These are phyloP conservation scores for Glycine soja DNA, from an alignment of 306 rosid species.

Conservation along the genomic window DNA sequence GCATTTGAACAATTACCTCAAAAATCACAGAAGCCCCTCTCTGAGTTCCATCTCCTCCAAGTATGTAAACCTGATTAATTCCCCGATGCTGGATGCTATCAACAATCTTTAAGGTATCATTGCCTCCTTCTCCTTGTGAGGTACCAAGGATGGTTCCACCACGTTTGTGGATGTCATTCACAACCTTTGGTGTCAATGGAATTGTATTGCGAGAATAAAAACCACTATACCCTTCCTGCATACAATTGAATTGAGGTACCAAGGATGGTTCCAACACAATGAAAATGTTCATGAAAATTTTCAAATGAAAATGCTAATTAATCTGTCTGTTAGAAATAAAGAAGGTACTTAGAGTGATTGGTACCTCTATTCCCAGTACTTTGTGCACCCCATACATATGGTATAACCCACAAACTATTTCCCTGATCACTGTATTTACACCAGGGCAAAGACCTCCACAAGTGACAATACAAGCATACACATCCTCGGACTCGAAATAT, in stretches of 20 bases:
- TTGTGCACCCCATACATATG: slow-evolving; percentile 86
- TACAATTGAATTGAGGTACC: neutral
- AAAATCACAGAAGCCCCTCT: slow-evolving; percentile 81
- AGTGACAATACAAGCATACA: slow-evolving; percentile 84
- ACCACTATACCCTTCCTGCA: slow-evolving; percentile 92
- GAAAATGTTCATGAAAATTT: neutral
- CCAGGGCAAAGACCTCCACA: slow-evolving; percentile 99
- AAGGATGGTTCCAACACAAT: neutral
- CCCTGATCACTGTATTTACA: slow-evolving; percentile 92
- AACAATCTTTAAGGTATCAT: slow-evolving; percentile 82
- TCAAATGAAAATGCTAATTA: neutral
- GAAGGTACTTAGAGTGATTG: neutral
- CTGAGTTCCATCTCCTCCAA: slow-evolving; percentile 97
- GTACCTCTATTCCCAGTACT: slow-evolving; percentile 77
- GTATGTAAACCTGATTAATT: slow-evolving; percentile 91
- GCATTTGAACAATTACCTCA: slow-evolving; percentile 62
- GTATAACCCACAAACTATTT: slow-evolving; percentile 81
- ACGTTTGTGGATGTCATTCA: slow-evolving; percentile 91
- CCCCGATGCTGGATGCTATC: slow-evolving; percentile 89
- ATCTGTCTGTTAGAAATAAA: neutral
- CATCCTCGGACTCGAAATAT: slow-evolving; percentile 80
- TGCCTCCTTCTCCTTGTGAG: slow-evolving; percentile 89
- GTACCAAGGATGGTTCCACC: slow-evolving; percentile 92
- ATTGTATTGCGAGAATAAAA: slow-evolving; percentile 76
- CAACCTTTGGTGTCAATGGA: slow-evolving; percentile 76